Conservation (phyloP, 805 yeast species). For the Lipomyces chichibuensis region DNA sequence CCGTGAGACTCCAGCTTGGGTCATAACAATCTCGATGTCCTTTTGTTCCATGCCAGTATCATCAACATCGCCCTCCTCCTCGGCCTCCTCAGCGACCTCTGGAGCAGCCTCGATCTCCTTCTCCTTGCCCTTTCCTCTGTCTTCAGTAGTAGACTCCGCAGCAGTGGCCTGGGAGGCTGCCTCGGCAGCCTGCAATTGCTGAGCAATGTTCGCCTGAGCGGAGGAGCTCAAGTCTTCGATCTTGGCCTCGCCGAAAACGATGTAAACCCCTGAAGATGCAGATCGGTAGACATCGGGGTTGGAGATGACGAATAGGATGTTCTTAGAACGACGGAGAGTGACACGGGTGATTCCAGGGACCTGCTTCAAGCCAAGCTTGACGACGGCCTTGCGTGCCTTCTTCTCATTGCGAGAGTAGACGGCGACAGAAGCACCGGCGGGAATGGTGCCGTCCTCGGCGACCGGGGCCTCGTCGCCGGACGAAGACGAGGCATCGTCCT, state of each 20-base stretch:
- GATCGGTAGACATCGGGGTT: slow-evolving; percentile 94
- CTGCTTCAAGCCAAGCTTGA: slow-evolving; percentile 86
- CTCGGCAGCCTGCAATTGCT: slow-evolving; percentile 56
- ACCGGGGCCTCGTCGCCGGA: slow-evolving; percentile 41
- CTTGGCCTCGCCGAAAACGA: slow-evolving; percentile 97
- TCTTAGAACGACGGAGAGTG: slow-evolving; percentile 83
- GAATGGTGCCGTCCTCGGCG: slow-evolving; percentile 52
- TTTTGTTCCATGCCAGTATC: slow-evolving; percentile 79
- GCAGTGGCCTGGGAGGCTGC: slow-evolving; percentile 44
- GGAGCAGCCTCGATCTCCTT: slow-evolving; percentile 61
- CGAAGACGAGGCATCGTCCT: slow-evolving; percentile 36
- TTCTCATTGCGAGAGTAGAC: slow-evolving; percentile 88
- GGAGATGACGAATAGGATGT: slow-evolving; percentile 88
- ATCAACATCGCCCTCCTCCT: slow-evolving; percentile 76
- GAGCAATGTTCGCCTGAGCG: slow-evolving; percentile 77
- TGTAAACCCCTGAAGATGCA: slow-evolving; percentile 85
- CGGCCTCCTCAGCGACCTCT: slow-evolving; percentile 51
- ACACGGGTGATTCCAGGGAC: slow-evolving; percentile 93
- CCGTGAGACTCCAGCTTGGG: slow-evolving; percentile 88
- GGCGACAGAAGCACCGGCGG: slow-evolving; percentile 81
- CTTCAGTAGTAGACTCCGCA: slow-evolving; percentile 42
- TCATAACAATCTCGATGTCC: slow-evolving; percentile 83
- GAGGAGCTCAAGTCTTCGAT: slow-evolving; percentile 89
- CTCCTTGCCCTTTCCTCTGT: slow-evolving; percentile 33
- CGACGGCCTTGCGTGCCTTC: slow-evolving; percentile 89